Evolutionary conservation across 2,329 filamentous ascomycete genomes (phyloP).

Genomic region (Claviceps citrina): DNA sequence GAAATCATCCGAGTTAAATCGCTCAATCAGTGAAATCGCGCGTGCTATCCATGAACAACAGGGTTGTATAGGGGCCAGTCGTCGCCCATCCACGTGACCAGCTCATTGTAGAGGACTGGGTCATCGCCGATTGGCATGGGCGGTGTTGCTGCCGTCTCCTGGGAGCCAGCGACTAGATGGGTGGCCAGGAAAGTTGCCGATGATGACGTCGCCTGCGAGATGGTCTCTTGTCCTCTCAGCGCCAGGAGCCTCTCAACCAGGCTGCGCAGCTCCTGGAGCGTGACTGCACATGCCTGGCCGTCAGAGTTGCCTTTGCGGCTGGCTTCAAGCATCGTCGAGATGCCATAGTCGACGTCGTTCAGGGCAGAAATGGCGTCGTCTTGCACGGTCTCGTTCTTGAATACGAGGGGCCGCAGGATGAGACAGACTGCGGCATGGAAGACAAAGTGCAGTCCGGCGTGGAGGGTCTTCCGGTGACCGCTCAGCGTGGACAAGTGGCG

Average conservation of each 20-base stretch:
- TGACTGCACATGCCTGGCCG: constrained; percentile 22
- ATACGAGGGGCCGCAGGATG: constrained; percentile 29
- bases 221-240: constrained; percentile 8
- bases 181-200: constrained; percentile 9
- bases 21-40: no score
- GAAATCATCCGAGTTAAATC: no score
- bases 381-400: constrained; percentile 12
- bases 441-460: constrained; percentile 31
- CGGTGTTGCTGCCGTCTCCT: constrained; percentile 11
- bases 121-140: constrained; percentile 17
- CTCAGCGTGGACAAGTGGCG: constrained; percentile 23
- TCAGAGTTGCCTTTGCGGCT: constrained; percentile 23
- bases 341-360: constrained; percentile 25
- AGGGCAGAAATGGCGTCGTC: constrained; percentile 11
- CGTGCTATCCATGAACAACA: no score
- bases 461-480: constrained; percentile 24
- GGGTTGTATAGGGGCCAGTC: constrained; percentile 20
- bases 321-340: constrained; percentile 26
- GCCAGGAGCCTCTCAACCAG: constrained; percentile 21
- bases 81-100: constrained; percentile 23
- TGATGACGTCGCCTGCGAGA: constrained; percentile 9
- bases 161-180: constrained; percentile 12
- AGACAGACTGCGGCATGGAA: constrained; percentile 36
- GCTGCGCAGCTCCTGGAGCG: constrained; percentile 22
- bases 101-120: constrained; percentile 20